Evolutionary conservation across 2,329 filamentous ascomycete species (phyloP).

Genomic region (Phaeosphaeria sp.): DNA sequence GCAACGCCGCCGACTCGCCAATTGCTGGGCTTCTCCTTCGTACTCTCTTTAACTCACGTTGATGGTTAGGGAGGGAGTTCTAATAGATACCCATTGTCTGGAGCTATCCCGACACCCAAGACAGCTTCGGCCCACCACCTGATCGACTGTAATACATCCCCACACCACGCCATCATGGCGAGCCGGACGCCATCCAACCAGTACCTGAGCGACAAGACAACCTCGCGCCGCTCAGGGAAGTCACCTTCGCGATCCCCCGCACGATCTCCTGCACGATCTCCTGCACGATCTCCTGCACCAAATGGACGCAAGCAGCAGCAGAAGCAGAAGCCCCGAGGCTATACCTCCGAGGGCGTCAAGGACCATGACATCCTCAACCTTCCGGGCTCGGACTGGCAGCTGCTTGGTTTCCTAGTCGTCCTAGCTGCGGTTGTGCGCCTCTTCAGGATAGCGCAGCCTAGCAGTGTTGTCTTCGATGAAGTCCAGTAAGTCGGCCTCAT

Average conservation of each 20-base stretch:
- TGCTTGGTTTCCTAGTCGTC: conserved; percentile 74
- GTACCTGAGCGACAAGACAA: conserved; percentile 42
- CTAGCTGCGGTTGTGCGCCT: conserved; percentile 81
- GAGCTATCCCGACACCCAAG: conserved; percentile 15
- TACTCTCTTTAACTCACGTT: conserved; percentile 44
- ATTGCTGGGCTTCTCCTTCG: conserved; percentile 36
- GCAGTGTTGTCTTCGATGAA: conserved; percentile 97
- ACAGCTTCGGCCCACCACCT: conserved; percentile 25
- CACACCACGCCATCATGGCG: conserved; percentile 45
- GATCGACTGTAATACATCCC: conserved; percentile 25
- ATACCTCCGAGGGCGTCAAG: conserved; percentile 78
- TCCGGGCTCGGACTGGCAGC: conserved; percentile 81
- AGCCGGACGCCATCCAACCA: conserved; percentile 36
- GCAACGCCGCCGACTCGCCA: conserved; percentile 27
- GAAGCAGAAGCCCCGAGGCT: conserved; percentile 56
- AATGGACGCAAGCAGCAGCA: conserved; percentile 47
- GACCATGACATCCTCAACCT: conserved; percentile 94
- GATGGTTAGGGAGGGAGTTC: conserved; percentile 8
- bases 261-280: conserved; percentile 31
- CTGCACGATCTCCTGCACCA: conserved; percentile 24
- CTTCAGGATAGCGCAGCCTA: conserved; percentile 95
- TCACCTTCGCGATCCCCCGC: conserved; percentile 48
- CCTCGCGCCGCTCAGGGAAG: conserved; percentile 39
- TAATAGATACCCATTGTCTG: conserved; percentile 11
- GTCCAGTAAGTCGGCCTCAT: conserved; percentile 79